Conservation (phyloP, 1,284 basidiomycete genomes). For the Malassezia psittaci region DNA sequence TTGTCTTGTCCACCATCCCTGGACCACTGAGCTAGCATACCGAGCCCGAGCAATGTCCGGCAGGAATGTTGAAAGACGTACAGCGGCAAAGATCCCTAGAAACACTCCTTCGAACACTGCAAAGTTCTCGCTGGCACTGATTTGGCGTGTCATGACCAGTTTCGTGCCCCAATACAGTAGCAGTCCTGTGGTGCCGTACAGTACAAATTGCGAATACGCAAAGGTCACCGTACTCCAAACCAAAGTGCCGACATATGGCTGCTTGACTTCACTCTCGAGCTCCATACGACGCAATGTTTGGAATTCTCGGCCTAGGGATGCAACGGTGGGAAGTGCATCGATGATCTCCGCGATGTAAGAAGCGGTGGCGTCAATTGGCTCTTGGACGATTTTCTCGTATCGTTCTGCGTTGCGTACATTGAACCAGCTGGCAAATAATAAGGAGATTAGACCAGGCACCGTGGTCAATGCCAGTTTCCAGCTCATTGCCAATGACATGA, state of each 20-base stretch:
- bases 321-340: constrained; percentile 49
- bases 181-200: constrained; percentile 44
- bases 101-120: constrained; percentile 49
- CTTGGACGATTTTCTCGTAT: constrained; percentile 39
- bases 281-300: constrained; percentile 41
- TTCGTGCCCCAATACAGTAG: constrained; percentile 49
- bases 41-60: constrained; percentile 35
- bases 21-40: constrained; percentile 26
- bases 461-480: constrained; percentile 48
- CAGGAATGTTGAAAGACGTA: constrained; percentile 34
- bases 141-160: constrained; percentile 33
- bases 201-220: constrained; percentile 45
- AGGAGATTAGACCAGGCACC: constrained; percentile 43
- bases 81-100: constrained; percentile 46
- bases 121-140: constrained; percentile 24
- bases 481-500: constrained; percentile 48
- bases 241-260: constrained; percentile 30
- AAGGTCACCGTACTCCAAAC: constrained; percentile 44
- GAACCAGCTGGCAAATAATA: constrained; percentile 32
- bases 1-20: constrained; percentile 29
- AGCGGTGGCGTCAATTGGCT: constrained; percentile 34
- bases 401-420: constrained; percentile 46
- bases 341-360: constrained; percentile 49
- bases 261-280: constrained; percentile 20
- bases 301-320: constrained; percentile 49